These are phyloP conservation scores for Cryptosporidium meleagridis DNA, from an alignment of 169 alveolate genomes.

Conservation along the genomic window DNA sequence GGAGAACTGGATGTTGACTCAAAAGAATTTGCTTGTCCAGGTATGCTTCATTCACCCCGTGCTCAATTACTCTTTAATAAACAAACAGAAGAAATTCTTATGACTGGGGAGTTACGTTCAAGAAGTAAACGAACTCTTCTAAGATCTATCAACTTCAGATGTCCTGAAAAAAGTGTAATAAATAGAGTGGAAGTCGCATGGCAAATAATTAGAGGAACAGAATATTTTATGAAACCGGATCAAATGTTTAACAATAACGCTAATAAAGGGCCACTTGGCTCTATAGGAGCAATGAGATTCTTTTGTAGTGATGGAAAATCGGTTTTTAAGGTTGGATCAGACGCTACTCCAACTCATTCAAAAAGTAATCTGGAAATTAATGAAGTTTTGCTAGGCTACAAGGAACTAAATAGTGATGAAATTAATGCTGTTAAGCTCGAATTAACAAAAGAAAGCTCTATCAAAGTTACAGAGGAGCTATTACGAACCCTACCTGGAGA, in stretches of 20 bases:
- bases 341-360: slow-evolving; percentile 60
- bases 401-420: slow-evolving; percentile 30
- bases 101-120: slow-evolving; percentile 37
- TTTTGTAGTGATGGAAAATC: slow-evolving; percentile 72
- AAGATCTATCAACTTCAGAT: slow-evolving; percentile 48
- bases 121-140: slow-evolving; percentile 52
- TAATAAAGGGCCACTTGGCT: slow-evolving; percentile 25
- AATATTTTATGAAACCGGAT: not conserved
- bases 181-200: slow-evolving; percentile 67
- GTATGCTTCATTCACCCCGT: slow-evolving; percentile 61
- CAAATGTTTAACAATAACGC: not conserved
- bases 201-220: slow-evolving; percentile 20
- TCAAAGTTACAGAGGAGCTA: slow-evolving; percentile 46
- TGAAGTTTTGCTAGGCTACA: slow-evolving; percentile 49
- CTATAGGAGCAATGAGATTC: slow-evolving; percentile 63
- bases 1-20: slow-evolving; percentile 53
- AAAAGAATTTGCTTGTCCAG: slow-evolving; percentile 42
- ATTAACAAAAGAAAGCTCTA: slow-evolving; percentile 1
- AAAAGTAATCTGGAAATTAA: slow-evolving; percentile 22
- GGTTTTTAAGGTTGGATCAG: slow-evolving; percentile 59
- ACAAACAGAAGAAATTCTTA: slow-evolving; percentile 44
- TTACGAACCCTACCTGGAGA: slow-evolving; percentile 63
- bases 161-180: slow-evolving; percentile 67
- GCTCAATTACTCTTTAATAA: slow-evolving; percentile 51
- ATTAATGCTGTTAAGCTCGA: not conserved